These are phyloP conservation scores for Colletotrichum sp. DNA, from an alignment of 2,329 filamentous ascomycete genomes.

Conservation along the genomic window DNA sequence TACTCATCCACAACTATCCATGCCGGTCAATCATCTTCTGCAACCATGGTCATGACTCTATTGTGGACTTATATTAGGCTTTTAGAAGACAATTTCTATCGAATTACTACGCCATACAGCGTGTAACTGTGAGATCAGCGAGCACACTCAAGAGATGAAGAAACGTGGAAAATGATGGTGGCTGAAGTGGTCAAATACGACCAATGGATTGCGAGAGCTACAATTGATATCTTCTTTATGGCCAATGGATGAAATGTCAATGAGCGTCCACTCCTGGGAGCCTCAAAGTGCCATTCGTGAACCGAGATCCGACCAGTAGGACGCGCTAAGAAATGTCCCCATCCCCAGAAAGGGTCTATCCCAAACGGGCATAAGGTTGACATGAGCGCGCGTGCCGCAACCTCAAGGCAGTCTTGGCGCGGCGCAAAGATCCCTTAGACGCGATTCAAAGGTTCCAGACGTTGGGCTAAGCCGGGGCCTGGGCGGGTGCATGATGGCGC, in stretches of 20 bases:
- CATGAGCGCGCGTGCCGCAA: not conserved
- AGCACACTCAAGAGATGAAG: not conserved
- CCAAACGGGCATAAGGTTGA: not conserved
- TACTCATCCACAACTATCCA: not conserved
- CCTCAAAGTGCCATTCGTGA: not conserved
- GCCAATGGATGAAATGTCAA: not conserved
- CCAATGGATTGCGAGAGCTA: not conserved
- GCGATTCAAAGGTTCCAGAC: slow-evolving; percentile 5
- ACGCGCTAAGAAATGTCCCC: not conserved
- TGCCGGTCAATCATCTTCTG: not conserved
- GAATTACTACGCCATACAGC: accelerated
- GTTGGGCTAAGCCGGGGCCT: not conserved
- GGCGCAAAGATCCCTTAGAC: slow-evolving; percentile 1
- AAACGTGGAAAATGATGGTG: not conserved
- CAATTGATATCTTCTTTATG: not conserved
- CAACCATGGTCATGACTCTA: not conserved
- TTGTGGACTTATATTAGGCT: not conserved
- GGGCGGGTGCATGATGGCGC: not conserved
- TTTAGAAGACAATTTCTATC: not conserved
- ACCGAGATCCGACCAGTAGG: not conserved
- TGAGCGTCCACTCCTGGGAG: not conserved
- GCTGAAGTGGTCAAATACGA: not conserved
- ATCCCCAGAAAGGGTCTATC: not conserved
- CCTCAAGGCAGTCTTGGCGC: not conserved
- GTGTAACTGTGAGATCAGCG: not conserved